Base-by-base conservation (phyloP, 331 rosid species). In the Malus hybrid region DNA sequence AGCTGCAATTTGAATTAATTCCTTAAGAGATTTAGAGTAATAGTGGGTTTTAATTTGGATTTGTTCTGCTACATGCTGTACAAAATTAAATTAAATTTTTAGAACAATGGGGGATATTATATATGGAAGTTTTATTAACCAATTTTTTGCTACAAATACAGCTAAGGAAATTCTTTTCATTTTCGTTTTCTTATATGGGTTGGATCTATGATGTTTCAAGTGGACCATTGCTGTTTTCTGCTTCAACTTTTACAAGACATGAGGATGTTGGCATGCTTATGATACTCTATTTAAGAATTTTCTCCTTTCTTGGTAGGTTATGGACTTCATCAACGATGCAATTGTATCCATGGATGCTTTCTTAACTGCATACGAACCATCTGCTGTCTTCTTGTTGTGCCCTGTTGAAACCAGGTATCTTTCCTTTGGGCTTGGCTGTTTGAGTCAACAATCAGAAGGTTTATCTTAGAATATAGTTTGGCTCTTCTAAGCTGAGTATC, bases 261-360 rank as follows among this genome's bases (percentile, higher is more conserved):
- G 5, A 29, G 15, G 22, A 32, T n/a, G 46, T 55, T 71, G 34
- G 9, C 32, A 56, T 72, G 34, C 55, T 6, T 19, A 10, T 32
- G 34, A 12, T 72, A 18, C 66, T 65, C 57, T 11, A n/a, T 32
- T 57, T 27, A 42, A 52, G 61, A 14, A 10, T 20, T 11, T 22
- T 71, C 48, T 75, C 5, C 50, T 75, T 50, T 33, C 16, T 67
- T 75, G 80, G 70, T 74, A 94, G 99, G 99, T 95, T 73, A 88
- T 92, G 88, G 99, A 95, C 88, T 95, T 90, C 74, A 83, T 95
- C 72, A 92, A 95, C 65, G 99, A 95, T 81, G 97, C 93, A 72
- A 77, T 89, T 76, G 92, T 87, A 74, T 90, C 96, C 66, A 74
- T 92, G 87, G 93, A 95, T 83, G 91, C 93, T 73, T 89, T 90